phyloP scores from a whole-genome alignment of 371 early-diverging fungal species.

The Racocetra persica region DNA sequence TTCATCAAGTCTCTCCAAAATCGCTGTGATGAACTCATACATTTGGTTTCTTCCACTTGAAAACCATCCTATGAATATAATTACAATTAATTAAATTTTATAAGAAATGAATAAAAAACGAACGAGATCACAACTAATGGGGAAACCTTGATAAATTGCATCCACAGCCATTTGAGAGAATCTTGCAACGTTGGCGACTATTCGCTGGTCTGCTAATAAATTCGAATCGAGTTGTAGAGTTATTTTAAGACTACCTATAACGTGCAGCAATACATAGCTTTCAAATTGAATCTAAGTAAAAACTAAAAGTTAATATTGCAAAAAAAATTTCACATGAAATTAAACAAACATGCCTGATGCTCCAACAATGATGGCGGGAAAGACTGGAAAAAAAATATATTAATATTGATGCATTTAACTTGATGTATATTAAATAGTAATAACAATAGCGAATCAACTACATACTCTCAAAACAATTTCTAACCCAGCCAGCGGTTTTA shows the following conservation, averaged over 20 bases:
- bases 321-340: background rate
- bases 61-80: slow-evolving; percentile 55
- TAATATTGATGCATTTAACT: background rate
- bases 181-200: slow-evolving; percentile 61
- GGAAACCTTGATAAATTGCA: slow-evolving; percentile 66
- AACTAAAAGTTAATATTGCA: background rate
- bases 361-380: slow-evolving; percentile 33
- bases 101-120: background rate
- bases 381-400: slow-evolving; percentile 17
- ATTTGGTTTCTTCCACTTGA: slow-evolving; percentile 62
- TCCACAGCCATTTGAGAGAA: slow-evolving; percentile 74
- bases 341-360: slow-evolving; percentile 27
- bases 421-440: background rate
- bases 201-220: slow-evolving; percentile 55
- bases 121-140: background rate
- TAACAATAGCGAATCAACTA: slow-evolving; percentile 15
- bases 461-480: slow-evolving; percentile 58
- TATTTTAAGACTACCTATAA: slow-evolving; percentile 64
- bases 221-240: slow-evolving; percentile 56
- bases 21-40: slow-evolving; percentile 64
- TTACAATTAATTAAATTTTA: slow-evolving; percentile 21
- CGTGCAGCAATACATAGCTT: slow-evolving; percentile 65
- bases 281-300: slow-evolving; percentile 58
- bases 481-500: slow-evolving; percentile 56
- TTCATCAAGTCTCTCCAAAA: slow-evolving; percentile 58